Evolutionary conservation across 2,329 filamentous ascomycete species (phyloP).

Genomic region (Chaetomiaceae sp.): DNA sequence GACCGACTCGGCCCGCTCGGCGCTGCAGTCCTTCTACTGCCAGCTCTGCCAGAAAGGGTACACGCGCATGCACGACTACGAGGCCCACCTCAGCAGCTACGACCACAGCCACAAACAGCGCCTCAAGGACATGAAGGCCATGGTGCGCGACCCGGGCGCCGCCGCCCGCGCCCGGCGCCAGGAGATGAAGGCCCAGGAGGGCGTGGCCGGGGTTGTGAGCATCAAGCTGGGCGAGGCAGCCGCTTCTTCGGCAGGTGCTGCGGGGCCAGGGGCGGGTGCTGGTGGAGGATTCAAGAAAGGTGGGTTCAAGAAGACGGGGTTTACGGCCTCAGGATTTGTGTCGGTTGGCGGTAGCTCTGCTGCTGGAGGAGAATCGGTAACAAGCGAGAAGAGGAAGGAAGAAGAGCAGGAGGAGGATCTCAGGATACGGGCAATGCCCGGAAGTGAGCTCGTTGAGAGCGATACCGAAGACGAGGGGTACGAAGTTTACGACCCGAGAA

Average conservation of each 20-base stretch:
- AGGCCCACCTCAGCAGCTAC: constrained; percentile 88
- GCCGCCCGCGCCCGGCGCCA: constrained; percentile 60
- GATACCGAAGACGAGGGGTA: constrained; percentile 67
- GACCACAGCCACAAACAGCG: constrained; percentile 94
- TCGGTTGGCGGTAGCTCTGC: constrained; percentile 41
- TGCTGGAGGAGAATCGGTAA: neutral
- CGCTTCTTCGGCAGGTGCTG: constrained; percentile 27
- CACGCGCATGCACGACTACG: constrained; percentile 90
- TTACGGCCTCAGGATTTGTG: constrained; percentile 65
- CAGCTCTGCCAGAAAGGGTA: constrained; percentile 91
- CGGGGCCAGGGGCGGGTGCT: neutral
- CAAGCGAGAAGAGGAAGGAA: constrained; percentile 30
- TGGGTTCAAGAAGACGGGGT: constrained; percentile 76
- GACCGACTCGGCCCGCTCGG: constrained; percentile 63
- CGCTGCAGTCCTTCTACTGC: constrained; percentile 76
- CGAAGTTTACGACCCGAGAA: constrained; percentile 57
- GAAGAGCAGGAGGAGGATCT: constrained; percentile 22
- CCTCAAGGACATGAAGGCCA: constrained; percentile 80
- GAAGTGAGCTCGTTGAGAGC: constrained; percentile 42
- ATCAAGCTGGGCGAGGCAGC: constrained; percentile 51
- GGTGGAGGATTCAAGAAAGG: constrained; percentile 56
- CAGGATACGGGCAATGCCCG: constrained; percentile 20
- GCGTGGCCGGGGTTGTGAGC: constrained; percentile 56
- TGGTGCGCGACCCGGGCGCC: constrained; percentile 65
- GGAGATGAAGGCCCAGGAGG: constrained; percentile 50